Evolutionary conservation across 345 rosid species (phyloP).

Genomic region (Rhodamnia rubescens): DNA sequence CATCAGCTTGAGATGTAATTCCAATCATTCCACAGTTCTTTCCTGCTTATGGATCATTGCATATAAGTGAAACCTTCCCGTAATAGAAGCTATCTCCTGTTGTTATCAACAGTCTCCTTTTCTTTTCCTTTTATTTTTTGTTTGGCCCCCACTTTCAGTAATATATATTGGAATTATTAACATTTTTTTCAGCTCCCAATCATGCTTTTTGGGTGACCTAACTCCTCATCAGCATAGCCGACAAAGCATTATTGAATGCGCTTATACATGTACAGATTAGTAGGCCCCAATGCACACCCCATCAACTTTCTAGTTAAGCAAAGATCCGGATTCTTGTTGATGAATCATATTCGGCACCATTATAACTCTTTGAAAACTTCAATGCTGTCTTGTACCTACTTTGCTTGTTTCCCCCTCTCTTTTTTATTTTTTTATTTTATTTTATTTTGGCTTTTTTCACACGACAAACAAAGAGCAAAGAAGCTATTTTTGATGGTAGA

Average conservation of each 20-base stretch:
- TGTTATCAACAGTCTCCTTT: neutral
- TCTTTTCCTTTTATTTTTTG: neutral
- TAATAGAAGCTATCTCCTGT: neutral
- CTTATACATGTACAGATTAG: conserved; percentile 12
- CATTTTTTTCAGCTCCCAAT: conserved; percentile 8
- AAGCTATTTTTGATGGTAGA: neutral
- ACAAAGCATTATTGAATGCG: conserved; percentile 71
- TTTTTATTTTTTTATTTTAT: neutral
- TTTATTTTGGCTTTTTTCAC: too few species aligned
- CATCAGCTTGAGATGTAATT: neutral
- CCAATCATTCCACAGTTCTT: neutral
- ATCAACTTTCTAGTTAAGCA: conserved; percentile 68
- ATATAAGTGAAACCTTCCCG: neutral
- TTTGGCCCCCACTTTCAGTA: neutral
- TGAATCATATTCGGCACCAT: conserved; percentile 61
- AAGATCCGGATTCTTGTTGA: conserved; percentile 50
- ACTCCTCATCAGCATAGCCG: conserved; percentile 43
- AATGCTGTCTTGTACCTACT: conserved; percentile 27
- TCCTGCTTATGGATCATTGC: neutral
- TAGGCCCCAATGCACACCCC: conserved; percentile 31
- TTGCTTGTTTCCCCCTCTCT: neutral
- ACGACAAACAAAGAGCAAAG: neutral
- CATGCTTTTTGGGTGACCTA: conserved; percentile 48
- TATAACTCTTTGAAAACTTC: conserved; percentile 29
- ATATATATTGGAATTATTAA: neutral